These are phyloP conservation scores for Begonia fuchsioides DNA, from an alignment of 306 rosid species.

Conservation along the genomic window DNA sequence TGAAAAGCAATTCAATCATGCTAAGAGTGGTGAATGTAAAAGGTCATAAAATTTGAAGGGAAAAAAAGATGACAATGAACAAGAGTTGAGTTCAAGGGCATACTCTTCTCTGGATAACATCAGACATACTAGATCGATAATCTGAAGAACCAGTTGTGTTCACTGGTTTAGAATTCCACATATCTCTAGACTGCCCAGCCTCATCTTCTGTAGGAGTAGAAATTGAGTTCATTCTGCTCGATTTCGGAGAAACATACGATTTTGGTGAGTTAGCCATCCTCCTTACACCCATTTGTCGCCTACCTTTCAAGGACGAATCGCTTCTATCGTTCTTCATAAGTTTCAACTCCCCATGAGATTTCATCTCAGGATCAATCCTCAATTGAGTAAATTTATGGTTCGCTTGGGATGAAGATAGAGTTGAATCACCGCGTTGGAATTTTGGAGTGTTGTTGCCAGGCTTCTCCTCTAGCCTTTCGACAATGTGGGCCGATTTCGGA, in stretches of 20 bases:
- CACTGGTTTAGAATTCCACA: constrained; percentile 49
- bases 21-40: no score
- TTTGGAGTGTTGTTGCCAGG: constrained; percentile 43
- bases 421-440: constrained; percentile 53
- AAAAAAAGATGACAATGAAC: neutral
- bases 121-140: constrained; percentile 51
- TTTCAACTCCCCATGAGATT: constrained; percentile 39
- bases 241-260: constrained; percentile 52
- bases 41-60: neutral
- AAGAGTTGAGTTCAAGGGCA: constrained; percentile 3
- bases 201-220: constrained; percentile 47
- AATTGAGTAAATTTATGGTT: constrained; percentile 41
- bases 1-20: no score
- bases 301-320: constrained; percentile 42
- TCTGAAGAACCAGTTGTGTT: constrained; percentile 40
- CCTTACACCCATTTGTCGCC: constrained; percentile 54
- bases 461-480: no score
- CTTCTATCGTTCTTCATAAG: constrained; percentile 49
- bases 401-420: constrained; percentile 38
- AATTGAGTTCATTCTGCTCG: constrained; percentile 47
- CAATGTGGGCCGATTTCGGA: constrained; percentile 19
- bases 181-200: constrained; percentile 46
- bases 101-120: constrained; percentile 79
- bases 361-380: constrained; percentile 39
- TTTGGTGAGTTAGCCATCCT: constrained; percentile 46